A percentile compares a stretch with the other conserved stretches of the same genome.
These are phyloP conservation scores for Colletotrichum sp. DNA, from an alignment of 2,329 filamentous ascomycete species.

Conservation along the genomic window DNA sequence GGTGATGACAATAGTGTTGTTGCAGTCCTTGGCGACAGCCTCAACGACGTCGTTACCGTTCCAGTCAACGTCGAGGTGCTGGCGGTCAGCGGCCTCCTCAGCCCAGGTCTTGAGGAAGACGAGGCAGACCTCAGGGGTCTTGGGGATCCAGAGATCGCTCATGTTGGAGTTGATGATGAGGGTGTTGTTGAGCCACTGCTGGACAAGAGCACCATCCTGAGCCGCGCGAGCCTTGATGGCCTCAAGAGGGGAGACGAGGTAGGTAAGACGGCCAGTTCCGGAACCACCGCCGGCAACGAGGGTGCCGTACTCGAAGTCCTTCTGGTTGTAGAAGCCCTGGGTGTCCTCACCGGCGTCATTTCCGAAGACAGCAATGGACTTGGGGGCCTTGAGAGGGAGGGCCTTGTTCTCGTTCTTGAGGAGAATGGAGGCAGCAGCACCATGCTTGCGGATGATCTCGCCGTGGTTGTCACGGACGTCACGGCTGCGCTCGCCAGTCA, in stretches of 20 bases:
- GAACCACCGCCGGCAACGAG: conserved; percentile 66
- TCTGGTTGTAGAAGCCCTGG: conserved; percentile 69
- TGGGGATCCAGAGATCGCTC: conserved; percentile 49
- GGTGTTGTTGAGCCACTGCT: conserved; percentile 49
- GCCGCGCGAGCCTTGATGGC: conserved; percentile 59
- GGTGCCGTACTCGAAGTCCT: conserved; percentile 65
- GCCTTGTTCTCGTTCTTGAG: conserved; percentile 72
- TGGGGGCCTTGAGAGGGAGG: conserved; percentile 63
- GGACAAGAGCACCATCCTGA: conserved; percentile 46
- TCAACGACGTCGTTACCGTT: conserved; percentile 58
- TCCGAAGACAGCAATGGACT: conserved; percentile 62
- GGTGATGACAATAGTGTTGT: conserved; percentile 67
- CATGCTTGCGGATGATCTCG: conserved; percentile 60
- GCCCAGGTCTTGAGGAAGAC: conserved; percentile 70
- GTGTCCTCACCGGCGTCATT: conserved; percentile 70
- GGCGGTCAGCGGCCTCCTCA: conserved; percentile 66
- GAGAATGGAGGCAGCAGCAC: conserved; percentile 64
- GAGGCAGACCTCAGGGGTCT: conserved; percentile 68
- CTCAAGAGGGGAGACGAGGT: conserved; percentile 69
- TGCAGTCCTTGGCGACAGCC: conserved; percentile 19
- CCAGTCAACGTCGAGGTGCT: conserved; percentile 60
- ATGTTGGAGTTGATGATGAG: conserved; percentile 39
- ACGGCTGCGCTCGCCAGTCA: conserved; percentile 58
- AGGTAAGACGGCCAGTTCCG: conserved; percentile 63
- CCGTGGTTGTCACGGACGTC: conserved; percentile 60